phyloP scores from a whole-genome alignment of 306 rosid genomes.

The Cicer yamashitae region DNA sequence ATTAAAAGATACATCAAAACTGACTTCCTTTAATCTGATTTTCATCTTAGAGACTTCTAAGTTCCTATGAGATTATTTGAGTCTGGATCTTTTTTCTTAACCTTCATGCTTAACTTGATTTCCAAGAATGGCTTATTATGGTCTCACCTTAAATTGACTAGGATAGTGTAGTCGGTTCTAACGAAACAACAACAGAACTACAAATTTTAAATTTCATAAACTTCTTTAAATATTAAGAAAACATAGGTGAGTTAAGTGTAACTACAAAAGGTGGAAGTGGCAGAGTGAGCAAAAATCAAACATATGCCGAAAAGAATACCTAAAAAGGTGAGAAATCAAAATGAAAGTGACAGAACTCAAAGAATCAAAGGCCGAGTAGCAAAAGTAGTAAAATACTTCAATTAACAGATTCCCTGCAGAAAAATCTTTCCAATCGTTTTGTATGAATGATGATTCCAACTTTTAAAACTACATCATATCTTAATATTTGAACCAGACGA shows the following conservation, averaged over 20 bases:
- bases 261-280: background rate
- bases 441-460: background rate
- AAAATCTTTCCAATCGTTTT: background rate
- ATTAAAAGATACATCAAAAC: background rate
- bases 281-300: constrained; percentile 10
- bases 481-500: background rate
- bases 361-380: background rate
- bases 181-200: background rate
- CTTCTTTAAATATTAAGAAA: background rate
- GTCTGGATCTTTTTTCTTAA: background rate
- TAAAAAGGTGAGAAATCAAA: background rate
- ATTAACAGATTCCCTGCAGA: background rate
- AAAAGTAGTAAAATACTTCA: background rate
- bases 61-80: background rate
- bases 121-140: background rate
- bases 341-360: background rate
- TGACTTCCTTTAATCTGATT: background rate
- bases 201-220: background rate
- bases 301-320: background rate
- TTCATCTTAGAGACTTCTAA: background rate
- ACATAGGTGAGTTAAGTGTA: background rate
- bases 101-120: background rate
- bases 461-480: background rate
- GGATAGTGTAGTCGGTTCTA: background rate
- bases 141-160: background rate